Evolutionary conservation across 1,284 basidiomycete genomes (phyloP).

Genomic region (Sporisorium iseilematis-ciliati): DNA sequence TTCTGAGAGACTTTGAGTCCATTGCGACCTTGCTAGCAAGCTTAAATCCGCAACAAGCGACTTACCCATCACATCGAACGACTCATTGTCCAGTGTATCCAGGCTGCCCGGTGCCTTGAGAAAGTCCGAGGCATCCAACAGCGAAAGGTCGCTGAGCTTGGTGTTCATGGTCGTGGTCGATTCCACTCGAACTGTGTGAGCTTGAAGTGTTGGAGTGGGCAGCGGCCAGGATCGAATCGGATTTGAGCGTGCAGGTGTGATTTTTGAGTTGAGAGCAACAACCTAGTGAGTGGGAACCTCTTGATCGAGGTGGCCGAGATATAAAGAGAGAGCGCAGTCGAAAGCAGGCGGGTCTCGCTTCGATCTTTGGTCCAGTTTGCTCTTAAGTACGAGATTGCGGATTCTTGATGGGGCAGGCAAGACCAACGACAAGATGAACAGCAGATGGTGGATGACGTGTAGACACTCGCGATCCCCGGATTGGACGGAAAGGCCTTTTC

Average conservation of each 20-base stretch:
- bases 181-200: not conserved
- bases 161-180: constrained; percentile 36
- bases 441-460: constrained; percentile 11
- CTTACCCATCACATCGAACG: constrained; percentile 47
- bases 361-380: not conserved
- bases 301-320: not conserved
- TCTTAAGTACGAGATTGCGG: constrained; percentile 1
- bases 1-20: not conserved
- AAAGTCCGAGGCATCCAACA: constrained; percentile 57
- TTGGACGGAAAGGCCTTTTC: constrained; percentile 2
- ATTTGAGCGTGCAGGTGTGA: not conserved
- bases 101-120: constrained; percentile 54
- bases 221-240: not conserved
- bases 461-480: constrained; percentile 2
- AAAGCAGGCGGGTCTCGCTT: not conserved
- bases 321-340: not conserved
- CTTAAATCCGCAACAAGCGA: not conserved
- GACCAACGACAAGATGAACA: not conserved
- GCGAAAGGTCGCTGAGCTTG: constrained; percentile 51
- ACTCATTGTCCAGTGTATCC: constrained; percentile 40
- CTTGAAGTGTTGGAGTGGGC: not conserved
- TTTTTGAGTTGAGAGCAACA: constrained; percentile 7
- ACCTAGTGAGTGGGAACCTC: constrained; percentile 4
- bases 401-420: not conserved
- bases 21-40: not conserved